Evolutionary conservation across 2,329 filamentous ascomycete species (phyloP).

Genomic region (Diaporthe nobilis): DNA sequence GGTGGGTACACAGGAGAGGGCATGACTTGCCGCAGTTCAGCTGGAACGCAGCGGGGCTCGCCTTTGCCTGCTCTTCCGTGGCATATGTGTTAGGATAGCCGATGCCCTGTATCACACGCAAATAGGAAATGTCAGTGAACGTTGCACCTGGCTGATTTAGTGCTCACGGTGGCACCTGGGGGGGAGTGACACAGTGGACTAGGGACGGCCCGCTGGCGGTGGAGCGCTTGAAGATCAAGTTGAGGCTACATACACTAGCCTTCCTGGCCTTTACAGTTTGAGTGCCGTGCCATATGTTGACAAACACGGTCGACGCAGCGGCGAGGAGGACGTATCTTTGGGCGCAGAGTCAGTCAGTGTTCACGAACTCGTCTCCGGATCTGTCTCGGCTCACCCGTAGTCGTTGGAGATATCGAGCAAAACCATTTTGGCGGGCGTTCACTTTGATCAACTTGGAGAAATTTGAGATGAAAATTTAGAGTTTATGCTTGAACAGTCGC

Average conservation of each 20-base stretch:
- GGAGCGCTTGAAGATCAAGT: neutral
- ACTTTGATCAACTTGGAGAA: neutral
- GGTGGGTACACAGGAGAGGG: neutral
- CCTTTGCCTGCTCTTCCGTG: conserved; percentile 65
- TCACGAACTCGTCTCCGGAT: neutral
- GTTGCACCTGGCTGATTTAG: neutral
- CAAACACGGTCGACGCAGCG: conserved; percentile 69
- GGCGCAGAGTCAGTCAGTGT: neutral
- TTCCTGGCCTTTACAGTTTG: conserved; percentile 66
- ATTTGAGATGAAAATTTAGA: neutral
- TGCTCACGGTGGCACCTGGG: neutral
- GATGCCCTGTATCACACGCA: conserved; percentile 53
- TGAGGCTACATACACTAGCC: conserved; percentile 51
- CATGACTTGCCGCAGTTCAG: conserved; percentile 73
- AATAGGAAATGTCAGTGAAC: neutral
- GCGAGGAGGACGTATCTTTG: conserved; percentile 73
- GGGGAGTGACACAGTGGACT: neutral
- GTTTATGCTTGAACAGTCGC: neutral
- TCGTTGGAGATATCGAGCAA: conserved; percentile 62
- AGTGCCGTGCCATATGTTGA: conserved; percentile 67
- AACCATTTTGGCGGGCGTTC: conserved; percentile 53
- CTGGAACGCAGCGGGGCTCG: conserved; percentile 66
- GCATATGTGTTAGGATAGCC: conserved; percentile 72
- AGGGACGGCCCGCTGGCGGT: neutral
- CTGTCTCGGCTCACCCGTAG: conserved; percentile 61